Conservation (phyloP, 2,329 filamentous ascomycete genomes). For the Fusarium albidum region DNA sequence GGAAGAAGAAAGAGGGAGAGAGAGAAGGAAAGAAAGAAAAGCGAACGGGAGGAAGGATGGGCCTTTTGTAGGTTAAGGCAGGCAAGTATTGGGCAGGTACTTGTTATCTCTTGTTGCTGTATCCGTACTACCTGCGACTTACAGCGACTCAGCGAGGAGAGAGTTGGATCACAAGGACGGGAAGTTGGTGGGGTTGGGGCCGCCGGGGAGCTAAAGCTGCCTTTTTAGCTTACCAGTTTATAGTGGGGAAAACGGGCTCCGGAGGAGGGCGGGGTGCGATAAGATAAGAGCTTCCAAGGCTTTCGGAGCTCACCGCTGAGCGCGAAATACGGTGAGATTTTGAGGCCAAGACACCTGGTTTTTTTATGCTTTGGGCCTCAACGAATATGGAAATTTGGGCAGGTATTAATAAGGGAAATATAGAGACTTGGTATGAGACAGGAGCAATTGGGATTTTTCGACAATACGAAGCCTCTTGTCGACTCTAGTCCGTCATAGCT, state of each 20-base stretch:
- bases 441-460: no score
- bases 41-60: constrained; percentile 12
- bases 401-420: no score
- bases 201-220: constrained; percentile 27
- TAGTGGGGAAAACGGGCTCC: constrained; percentile 25
- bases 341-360: no score
- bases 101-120: constrained; percentile 18
- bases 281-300: constrained; percentile 38
- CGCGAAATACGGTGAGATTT: background rate
- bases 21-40: constrained; percentile 18
- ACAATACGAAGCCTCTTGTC: no score
- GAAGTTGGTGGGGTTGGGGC: constrained; percentile 25
- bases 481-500: no score
- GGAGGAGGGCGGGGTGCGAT: constrained; percentile 37
- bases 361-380: no score
- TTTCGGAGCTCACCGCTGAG: constrained; percentile 40
- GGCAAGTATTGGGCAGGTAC: constrained; percentile 30
- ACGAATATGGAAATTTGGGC: no score
- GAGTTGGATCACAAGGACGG: constrained; percentile 29
- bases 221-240: no score
- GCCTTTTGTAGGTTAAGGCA: no score
- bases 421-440: no score
- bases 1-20: constrained; percentile 23
- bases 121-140: constrained; percentile 27
- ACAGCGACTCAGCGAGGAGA: constrained; percentile 17